These are phyloP conservation scores for Trametes cubensis DNA, from an alignment of 768 basidiomycete species.

Conservation along the genomic window DNA sequence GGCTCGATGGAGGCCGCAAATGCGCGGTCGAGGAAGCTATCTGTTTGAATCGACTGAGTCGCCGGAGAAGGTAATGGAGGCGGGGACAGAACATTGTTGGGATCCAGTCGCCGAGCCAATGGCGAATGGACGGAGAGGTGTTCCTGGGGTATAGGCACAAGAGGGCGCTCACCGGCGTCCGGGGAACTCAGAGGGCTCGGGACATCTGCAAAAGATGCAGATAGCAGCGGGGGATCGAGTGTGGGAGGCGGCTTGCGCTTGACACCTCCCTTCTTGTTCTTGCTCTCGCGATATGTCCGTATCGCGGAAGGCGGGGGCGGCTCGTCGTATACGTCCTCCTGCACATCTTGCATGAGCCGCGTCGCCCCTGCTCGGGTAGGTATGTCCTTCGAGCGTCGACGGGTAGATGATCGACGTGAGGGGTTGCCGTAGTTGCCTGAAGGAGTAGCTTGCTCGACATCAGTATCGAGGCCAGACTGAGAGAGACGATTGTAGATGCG, in stretches of 20 bases:
- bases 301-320: slow-evolving; percentile 44
- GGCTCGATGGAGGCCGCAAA: slow-evolving; percentile 26
- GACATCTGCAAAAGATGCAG: background rate
- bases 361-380: slow-evolving; percentile 19
- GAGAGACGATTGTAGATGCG: slow-evolving; percentile 55
- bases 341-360: slow-evolving; percentile 21
- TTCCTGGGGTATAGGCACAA: background rate
- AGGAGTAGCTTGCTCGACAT: slow-evolving; percentile 4
- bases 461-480: slow-evolving; percentile 32
- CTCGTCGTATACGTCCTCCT: slow-evolving; percentile 38
- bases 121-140: background rate
- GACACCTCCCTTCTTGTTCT: slow-evolving; percentile 8
- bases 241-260: slow-evolving; percentile 7
- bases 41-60: slow-evolving; percentile 18
- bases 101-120: background rate
- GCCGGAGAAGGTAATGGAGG: slow-evolving; percentile 6
- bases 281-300: slow-evolving; percentile 34
- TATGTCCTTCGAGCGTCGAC: slow-evolving; percentile 5
- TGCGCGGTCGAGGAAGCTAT: slow-evolving; percentile 31
- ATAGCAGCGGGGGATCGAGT: slow-evolving; percentile 5
- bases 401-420: background rate
- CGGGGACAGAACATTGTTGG: background rate
- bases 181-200: slow-evolving; percentile 20
- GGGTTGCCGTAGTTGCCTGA: background rate
- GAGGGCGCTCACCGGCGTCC: background rate